Evolutionary conservation across 2,329 filamentous ascomycete genomes (phyloP).

Genomic region (Malbranchea cinnamomea): DNA sequence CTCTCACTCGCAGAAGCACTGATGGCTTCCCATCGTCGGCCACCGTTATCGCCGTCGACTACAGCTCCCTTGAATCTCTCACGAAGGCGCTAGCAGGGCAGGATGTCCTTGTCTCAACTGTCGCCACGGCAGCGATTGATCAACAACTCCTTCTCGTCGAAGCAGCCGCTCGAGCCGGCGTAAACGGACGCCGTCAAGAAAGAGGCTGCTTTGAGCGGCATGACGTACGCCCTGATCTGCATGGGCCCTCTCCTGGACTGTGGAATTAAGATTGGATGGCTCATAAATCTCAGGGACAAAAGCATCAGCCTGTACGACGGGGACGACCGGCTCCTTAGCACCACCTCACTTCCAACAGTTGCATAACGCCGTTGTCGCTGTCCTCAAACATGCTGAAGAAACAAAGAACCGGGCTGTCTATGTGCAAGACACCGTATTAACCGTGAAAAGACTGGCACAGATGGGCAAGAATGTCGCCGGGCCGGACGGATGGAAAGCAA

Average conservation of each 20-base stretch:
- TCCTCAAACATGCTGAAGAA: constrained; percentile 35
- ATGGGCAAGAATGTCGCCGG: constrained; percentile 21
- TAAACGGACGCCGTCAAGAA: background rate
- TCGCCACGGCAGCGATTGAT: constrained; percentile 5
- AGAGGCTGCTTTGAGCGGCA: constrained; percentile 1
- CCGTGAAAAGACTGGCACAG: constrained; percentile 29
- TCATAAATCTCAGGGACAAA: constrained; percentile 30
- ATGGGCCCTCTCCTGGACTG: constrained; percentile 22
- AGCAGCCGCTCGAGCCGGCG: constrained; percentile 5
- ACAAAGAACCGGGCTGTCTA: constrained; percentile 39
- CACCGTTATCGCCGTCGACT: constrained; percentile 11
- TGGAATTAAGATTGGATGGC: constrained; percentile 23
- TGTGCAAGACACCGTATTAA: constrained; percentile 30
- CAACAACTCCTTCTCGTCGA: constrained; percentile 6
- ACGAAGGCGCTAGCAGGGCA: constrained; percentile 10
- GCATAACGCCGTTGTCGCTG: constrained; percentile 34
- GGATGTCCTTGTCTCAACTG: constrained; percentile 12
- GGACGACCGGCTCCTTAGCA: constrained; percentile 34
- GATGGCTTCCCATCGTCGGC: constrained; percentile 1
- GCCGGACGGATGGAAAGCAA: constrained; percentile 13
- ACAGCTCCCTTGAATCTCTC: constrained; percentile 11
- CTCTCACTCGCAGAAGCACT: too few relatives aligned
- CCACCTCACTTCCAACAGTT: constrained; percentile 34
- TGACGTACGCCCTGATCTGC: constrained; percentile 20
- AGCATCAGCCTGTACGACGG: constrained; percentile 34